Evolutionary conservation across 2,329 filamentous ascomycete genomes (phyloP).

Genomic region (Diatrype stigma): DNA sequence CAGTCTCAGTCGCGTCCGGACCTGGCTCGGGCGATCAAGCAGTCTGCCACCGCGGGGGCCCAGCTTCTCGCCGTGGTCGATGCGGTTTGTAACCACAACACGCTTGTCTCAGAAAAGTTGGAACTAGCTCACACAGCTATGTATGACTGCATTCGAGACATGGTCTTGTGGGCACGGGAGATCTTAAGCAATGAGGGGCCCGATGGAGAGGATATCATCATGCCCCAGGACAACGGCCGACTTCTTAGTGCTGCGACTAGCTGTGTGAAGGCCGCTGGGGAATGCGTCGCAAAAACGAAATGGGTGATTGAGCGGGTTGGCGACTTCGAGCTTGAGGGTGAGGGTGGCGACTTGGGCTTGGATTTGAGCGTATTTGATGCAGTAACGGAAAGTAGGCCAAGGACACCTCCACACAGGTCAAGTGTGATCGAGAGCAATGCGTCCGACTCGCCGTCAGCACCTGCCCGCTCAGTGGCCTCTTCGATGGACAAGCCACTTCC

Average conservation of each 20-base stretch:
- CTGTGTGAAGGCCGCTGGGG: slow-evolving; percentile 85
- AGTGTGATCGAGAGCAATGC: slow-evolving; percentile 35
- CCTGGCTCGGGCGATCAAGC: slow-evolving; percentile 74
- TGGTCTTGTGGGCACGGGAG: slow-evolving; percentile 77
- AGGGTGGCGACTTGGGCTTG: slow-evolving; percentile 51
- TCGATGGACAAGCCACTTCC: slow-evolving; percentile 66
- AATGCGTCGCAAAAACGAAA: slow-evolving; percentile 85
- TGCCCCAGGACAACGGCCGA: slow-evolving; percentile 72
- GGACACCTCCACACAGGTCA: slow-evolving; percentile 30
- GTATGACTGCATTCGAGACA: slow-evolving; percentile 73
- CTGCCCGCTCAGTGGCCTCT: slow-evolving; percentile 27
- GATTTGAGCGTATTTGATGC: slow-evolving; percentile 49
- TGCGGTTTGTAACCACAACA: slow-evolving; percentile 74
- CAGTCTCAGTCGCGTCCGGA: slow-evolving; percentile 89
- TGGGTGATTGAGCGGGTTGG: slow-evolving; percentile 82
- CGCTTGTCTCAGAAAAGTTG: slow-evolving; percentile 61
- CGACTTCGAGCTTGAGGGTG: slow-evolving; percentile 83
- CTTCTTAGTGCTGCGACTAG: slow-evolving; percentile 76
- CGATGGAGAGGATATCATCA: slow-evolving; percentile 72
- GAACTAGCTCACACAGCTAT: slow-evolving; percentile 68
- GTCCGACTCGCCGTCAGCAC: slow-evolving; percentile 22
- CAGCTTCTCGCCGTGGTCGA: slow-evolving; percentile 77
- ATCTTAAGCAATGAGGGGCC: slow-evolving; percentile 66
- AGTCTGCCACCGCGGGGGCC: slow-evolving; percentile 77
- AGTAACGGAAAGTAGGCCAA: slow-evolving; percentile 27